Conservation (phyloP, 257 asterid species). For the Forsythia viridissima region DNA sequence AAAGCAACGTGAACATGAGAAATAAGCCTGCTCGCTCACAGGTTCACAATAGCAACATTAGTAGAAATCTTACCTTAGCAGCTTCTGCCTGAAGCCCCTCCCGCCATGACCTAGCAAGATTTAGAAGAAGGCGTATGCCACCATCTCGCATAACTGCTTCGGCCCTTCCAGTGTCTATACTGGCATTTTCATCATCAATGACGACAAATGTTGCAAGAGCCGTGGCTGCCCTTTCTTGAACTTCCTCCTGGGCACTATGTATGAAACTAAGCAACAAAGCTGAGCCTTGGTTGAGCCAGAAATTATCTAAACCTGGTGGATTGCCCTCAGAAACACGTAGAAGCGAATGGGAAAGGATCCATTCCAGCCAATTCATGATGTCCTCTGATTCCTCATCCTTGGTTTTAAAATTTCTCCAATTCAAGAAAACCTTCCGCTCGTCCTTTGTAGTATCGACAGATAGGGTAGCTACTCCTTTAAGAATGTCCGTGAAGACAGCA, state of each 20-base stretch:
- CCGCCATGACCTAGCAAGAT: conserved; percentile 76
- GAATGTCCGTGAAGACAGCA: conserved; percentile 55
- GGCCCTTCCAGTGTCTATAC: conserved; percentile 74
- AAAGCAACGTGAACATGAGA: not conserved
- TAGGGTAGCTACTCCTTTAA: conserved; percentile 56
- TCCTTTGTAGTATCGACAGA: conserved; percentile 47
- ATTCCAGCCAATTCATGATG: conserved; percentile 73
- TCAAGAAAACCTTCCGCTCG: conserved; percentile 52
- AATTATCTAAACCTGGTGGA: conserved; percentile 66
- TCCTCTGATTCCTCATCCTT: conserved; percentile 52
- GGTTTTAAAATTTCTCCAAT: conserved; percentile 41
- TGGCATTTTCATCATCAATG: conserved; percentile 79
- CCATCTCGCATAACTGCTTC: conserved; percentile 70
- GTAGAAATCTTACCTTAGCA: conserved; percentile 54
- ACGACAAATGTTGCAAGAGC: conserved; percentile 81
- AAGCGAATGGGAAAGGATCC: conserved; percentile 73
- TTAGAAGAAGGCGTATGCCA: conserved; percentile 65
- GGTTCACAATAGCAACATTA: not conserved
- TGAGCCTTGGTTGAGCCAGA: conserved; percentile 87
- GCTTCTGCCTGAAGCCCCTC: conserved; percentile 90
- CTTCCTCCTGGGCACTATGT: conserved; percentile 79
- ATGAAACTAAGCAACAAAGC: conserved; percentile 60
- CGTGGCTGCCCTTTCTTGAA: conserved; percentile 87
- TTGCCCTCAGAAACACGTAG: conserved; percentile 78
- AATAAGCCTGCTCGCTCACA: not conserved